Evolutionary conservation across 2,329 filamentous ascomycete species (phyloP).

Genomic region (Apiospora koreana): DNA sequence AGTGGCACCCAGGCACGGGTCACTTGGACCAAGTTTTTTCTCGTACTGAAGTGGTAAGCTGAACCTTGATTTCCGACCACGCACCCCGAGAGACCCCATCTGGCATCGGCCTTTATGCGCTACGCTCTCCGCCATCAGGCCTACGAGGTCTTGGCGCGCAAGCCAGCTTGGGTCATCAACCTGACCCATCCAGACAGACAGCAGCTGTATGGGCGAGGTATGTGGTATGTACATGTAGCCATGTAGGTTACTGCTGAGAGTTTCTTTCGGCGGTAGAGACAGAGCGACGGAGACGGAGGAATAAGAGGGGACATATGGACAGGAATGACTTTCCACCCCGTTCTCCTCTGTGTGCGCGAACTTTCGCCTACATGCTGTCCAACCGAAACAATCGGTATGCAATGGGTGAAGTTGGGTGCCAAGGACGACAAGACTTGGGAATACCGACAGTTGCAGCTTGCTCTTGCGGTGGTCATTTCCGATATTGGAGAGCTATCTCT

Average conservation of each 20-base stretch:
- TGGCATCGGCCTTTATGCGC: conserved; percentile 9
- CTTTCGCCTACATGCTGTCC: neutral
- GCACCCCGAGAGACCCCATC: neutral
- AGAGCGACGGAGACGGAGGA: neutral
- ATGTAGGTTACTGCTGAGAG: neutral
- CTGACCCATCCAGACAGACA: neutral
- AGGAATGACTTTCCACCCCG: neutral
- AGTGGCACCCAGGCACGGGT: conserved; percentile 14
- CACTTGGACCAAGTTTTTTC: conserved; percentile 16
- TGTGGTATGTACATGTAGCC: neutral
- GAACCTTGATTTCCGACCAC: conserved; percentile 12
- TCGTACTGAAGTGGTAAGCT: conserved; percentile 15
- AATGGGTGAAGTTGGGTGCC: neutral
- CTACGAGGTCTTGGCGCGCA: conserved; percentile 1
- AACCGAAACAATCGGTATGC: neutral
- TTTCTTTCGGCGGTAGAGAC: neutral
- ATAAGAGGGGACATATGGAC: neutral
- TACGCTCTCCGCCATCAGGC: conserved; percentile 4
- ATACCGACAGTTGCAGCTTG: neutral
- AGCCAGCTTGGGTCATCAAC: neutral
- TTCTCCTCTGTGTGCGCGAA: neutral
- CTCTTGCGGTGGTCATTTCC: neutral
- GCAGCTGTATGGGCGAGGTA: too few relatives aligned
- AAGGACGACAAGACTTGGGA: neutral
- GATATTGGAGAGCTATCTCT: conserved; percentile 1